Conservation (phyloP, 75 land plant species). For the Selaginella moellendorffii region DNA sequence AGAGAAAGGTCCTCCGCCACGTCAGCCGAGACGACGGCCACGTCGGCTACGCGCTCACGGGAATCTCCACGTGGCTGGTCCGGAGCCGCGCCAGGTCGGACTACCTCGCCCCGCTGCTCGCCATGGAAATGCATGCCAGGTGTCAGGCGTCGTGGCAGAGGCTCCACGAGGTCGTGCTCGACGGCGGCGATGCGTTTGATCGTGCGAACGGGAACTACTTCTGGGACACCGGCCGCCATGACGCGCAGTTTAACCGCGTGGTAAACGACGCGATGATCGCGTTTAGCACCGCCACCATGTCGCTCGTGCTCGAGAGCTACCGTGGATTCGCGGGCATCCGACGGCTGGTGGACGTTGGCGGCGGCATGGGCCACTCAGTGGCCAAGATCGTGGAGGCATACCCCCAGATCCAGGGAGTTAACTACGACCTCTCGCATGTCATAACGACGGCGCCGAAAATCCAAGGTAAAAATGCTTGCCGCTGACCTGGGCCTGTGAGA, state of each 20-base stretch:
- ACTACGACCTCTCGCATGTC: constrained; percentile 6
- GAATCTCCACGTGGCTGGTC: background rate
- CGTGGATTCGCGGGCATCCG: background rate
- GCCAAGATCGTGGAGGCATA: constrained; percentile 4
- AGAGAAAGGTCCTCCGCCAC: background rate
- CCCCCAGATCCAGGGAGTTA: background rate
- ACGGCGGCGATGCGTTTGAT: background rate
- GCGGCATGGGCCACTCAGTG: background rate
- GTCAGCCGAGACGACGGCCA: background rate
- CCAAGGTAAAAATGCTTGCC: background rate
- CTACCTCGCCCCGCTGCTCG: constrained; percentile 3
- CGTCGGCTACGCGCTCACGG: background rate
- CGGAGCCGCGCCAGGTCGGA: background rate
- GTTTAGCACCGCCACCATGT: background rate
- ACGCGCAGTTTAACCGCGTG: background rate
- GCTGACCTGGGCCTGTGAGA: background rate
- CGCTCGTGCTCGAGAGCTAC: background rate
- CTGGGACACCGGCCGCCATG: background rate
- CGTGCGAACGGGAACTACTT: background rate
- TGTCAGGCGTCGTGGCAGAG: background rate
- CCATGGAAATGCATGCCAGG: background rate
- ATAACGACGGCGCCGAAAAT: background rate
- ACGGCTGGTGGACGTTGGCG: background rate
- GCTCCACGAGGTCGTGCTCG: background rate
- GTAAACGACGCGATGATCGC: constrained; percentile 4